phyloP scores from a whole-genome alignment of 2,329 filamentous ascomycete species.

The Botrytis galanthina region DNA sequence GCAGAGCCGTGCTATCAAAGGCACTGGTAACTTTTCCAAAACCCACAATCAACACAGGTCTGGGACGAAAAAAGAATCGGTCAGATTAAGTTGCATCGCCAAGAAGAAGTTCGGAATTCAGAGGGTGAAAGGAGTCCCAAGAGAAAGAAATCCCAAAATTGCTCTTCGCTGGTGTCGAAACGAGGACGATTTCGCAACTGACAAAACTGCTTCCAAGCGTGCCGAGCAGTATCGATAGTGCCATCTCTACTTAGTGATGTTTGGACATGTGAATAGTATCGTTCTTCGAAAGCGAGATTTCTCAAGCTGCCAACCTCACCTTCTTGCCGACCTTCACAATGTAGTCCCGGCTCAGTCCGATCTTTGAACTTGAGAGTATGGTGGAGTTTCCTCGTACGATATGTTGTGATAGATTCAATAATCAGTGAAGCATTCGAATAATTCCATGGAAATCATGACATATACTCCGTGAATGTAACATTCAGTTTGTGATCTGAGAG shows the following conservation, averaged over 20 bases:
- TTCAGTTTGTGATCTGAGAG: background rate
- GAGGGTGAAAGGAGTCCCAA: background rate
- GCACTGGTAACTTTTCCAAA: background rate
- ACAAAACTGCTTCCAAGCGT: background rate
- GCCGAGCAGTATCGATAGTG: background rate
- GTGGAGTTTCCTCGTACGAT: background rate
- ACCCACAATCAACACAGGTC: background rate
- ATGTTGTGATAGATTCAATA: background rate
- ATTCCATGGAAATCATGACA: background rate
- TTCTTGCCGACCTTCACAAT: background rate
- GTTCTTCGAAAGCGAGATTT: background rate
- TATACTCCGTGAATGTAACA: background rate
- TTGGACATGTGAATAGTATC: background rate
- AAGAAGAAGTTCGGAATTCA: background rate
- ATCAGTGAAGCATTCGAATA: no score
- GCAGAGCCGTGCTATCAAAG: slow-evolving; percentile 1
- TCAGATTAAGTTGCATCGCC: background rate
- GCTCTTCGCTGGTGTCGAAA: background rate
- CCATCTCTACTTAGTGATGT: slow-evolving; percentile 4
- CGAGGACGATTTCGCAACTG: background rate
- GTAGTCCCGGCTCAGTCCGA: background rate
- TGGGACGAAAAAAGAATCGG: background rate
- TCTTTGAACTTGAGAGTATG: background rate
- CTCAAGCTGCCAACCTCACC: background rate
- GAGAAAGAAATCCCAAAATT: background rate